These are phyloP conservation scores for Rutstroemia sp. DNA, from an alignment of 2,329 filamentous ascomycete genomes.

Conservation along the genomic window DNA sequence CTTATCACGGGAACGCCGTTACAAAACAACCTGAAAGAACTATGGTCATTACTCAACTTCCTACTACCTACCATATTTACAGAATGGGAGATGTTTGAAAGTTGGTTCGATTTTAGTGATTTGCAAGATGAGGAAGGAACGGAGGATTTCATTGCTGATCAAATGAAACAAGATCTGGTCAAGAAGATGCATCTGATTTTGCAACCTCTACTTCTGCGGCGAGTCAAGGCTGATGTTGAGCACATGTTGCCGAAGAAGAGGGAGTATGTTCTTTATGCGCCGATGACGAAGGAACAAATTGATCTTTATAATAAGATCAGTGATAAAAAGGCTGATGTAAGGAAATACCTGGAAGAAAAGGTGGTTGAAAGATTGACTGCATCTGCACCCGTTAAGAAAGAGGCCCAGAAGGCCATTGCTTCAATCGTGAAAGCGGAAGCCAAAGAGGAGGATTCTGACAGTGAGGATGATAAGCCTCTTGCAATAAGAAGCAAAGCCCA, in stretches of 20 bases:
- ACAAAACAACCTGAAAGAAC: conserved; percentile 89
- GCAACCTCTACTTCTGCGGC: conserved; percentile 80
- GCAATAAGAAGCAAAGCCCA: conserved; percentile 15
- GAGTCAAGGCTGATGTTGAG: conserved; percentile 91
- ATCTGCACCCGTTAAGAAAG: conserved; percentile 38
- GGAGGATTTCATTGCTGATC: conserved; percentile 71
- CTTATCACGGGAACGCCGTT: conserved; percentile 92
- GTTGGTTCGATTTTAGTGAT: conserved; percentile 95
- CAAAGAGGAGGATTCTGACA: conserved; percentile 22
- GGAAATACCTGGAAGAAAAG: conserved; percentile 77
- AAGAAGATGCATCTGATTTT: conserved; percentile 88
- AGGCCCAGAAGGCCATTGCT: conserved; percentile 13
- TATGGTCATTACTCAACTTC: conserved; percentile 95
- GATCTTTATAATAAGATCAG: conserved; percentile 70
- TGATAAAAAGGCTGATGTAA: conserved; percentile 50
- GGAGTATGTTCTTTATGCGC: conserved; percentile 92
- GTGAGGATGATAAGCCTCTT: conserved; percentile 25
- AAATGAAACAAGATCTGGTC: conserved; percentile 68
- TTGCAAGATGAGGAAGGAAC: conserved; percentile 76
- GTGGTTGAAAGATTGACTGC: conserved; percentile 56
- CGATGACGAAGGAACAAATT: conserved; percentile 82
- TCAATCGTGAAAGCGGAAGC: not conserved
- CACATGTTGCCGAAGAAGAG: conserved; percentile 89
- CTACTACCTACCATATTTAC: conserved; percentile 88
- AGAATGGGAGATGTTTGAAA: conserved; percentile 85